phyloP scores from a whole-genome alignment of 2,329 filamentous ascomycete genomes.

The Alternaria rosae region DNA sequence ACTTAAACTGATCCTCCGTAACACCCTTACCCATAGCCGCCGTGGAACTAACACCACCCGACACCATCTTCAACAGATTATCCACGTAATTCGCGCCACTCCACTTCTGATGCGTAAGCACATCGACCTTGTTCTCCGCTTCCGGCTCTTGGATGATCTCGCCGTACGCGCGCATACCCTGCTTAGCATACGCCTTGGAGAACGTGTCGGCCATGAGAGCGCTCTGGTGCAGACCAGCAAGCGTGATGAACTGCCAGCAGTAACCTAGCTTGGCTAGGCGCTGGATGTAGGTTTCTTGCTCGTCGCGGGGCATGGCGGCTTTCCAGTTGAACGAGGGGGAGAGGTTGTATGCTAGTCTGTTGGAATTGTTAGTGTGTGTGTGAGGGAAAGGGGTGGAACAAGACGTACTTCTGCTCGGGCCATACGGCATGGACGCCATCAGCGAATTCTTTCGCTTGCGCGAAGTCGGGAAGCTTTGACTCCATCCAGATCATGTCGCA shows the following conservation, averaged over 20 bases:
- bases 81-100: slow-evolving; percentile 94
- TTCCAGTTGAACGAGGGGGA: slow-evolving; percentile 99
- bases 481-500: slow-evolving; percentile 99
- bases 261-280: slow-evolving; percentile 88
- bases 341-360: slow-evolving; percentile 93
- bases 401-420: slow-evolving; percentile 90
- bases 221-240: slow-evolving; percentile 94
- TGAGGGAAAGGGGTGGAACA: background rate
- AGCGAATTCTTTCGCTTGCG: slow-evolving; percentile 91
- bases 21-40: slow-evolving; percentile 98
- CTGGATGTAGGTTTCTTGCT: slow-evolving; percentile 97
- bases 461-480: slow-evolving; percentile 91
- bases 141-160: slow-evolving; percentile 98
- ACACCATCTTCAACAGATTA: slow-evolving; percentile 96
- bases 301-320: slow-evolving; percentile 85
- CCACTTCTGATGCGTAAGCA: slow-evolving; percentile 99
- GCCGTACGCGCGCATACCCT: slow-evolving; percentile 95
- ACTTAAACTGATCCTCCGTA: slow-evolving; percentile 94
- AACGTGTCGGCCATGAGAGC: slow-evolving; percentile 92
- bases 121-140: slow-evolving; percentile 88
- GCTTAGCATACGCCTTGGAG: slow-evolving; percentile 77
- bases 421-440: slow-evolving; percentile 91
- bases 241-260: slow-evolving; percentile 99
- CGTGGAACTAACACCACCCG: slow-evolving; percentile 87
- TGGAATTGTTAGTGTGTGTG: slow-evolving; percentile 4